Evolutionary conservation across 805 yeast species (phyloP).

Genomic region (Kodamaea nitidulidarum): DNA sequence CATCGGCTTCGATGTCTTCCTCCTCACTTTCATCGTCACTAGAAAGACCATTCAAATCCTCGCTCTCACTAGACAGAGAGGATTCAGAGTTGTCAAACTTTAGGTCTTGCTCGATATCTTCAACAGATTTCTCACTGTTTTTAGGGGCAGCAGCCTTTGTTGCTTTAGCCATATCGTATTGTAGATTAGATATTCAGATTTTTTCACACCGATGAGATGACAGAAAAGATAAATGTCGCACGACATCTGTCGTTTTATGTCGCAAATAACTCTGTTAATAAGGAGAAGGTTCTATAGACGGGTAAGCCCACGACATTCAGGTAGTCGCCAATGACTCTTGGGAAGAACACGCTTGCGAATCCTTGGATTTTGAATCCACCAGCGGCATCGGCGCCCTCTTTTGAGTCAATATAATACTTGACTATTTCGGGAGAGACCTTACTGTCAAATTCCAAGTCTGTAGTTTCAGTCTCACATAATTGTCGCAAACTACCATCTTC

Average conservation of each 20-base stretch:
- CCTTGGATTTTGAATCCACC: constrained; percentile 92
- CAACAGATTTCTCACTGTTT: constrained; percentile 18
- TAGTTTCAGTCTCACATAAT: constrained; percentile 23
- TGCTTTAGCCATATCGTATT: constrained; percentile 3
- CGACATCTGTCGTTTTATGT: constrained; percentile 1
- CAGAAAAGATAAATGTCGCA: constrained; percentile 1
- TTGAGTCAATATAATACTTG: constrained; percentile 56
- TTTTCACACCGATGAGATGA: constrained; percentile 7
- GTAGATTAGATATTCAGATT: not conserved
- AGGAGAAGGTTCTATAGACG: constrained; percentile 48
- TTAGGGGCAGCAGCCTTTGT: constrained; percentile 9
- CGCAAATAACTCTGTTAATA: constrained; percentile 27
- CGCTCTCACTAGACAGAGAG: constrained; percentile 22
- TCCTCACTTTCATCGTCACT: constrained; percentile 8
- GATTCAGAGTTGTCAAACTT: constrained; percentile 16
- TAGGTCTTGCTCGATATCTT: constrained; percentile 18
- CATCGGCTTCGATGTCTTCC: constrained; percentile 24
- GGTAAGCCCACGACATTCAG: constrained; percentile 90
- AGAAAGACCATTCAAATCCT: constrained; percentile 22
- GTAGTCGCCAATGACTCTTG: constrained; percentile 70
- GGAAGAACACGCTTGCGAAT: constrained; percentile 60
- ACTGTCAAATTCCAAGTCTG: constrained; percentile 47
- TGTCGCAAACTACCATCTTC: constrained; percentile 7
- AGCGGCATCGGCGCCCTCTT: constrained; percentile 79
- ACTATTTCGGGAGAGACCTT: constrained; percentile 52